phyloP scores from a whole-genome alignment of 805 yeast species.

The Saccharomycopsis capsularis region DNA sequence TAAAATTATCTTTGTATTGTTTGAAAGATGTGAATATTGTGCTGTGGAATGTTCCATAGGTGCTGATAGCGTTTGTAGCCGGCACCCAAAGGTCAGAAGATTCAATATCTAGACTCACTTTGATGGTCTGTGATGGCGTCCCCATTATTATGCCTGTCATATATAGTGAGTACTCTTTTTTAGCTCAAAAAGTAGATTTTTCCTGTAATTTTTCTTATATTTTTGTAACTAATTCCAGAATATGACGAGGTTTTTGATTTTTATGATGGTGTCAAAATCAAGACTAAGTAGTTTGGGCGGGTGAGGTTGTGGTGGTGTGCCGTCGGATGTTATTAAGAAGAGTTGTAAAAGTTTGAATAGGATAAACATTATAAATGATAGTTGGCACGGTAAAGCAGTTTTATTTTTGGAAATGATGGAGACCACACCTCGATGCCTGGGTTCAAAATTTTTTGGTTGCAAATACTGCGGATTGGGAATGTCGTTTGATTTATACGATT shows the following conservation, averaged over 20 bases:
- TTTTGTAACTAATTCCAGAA: constrained; percentile 7
- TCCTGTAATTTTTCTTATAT: constrained; percentile 1
- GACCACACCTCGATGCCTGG: no score
- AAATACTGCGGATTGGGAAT: no score
- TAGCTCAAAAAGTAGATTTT: constrained; percentile 4
- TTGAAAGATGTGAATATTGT: constrained; percentile 30
- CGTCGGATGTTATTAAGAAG: no score
- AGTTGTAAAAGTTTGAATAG: no score
- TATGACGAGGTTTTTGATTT: not conserved
- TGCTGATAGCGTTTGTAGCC: constrained; percentile 4
- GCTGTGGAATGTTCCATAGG: constrained; percentile 35
- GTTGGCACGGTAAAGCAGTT: no score
- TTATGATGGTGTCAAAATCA: not conserved
- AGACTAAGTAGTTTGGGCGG: not conserved
- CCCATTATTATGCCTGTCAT: constrained; percentile 86
- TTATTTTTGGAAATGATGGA: no score
- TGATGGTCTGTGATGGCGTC: constrained; percentile 86
- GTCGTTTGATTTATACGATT: no score
- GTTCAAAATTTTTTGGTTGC: no score
- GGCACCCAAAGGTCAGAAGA: constrained; percentile 98
- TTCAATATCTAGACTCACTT: constrained; percentile 93
- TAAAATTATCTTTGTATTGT: constrained; percentile 29
- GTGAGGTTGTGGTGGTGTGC: no score
- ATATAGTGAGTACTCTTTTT: constrained; percentile 35
- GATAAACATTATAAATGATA: no score